phyloP scores from a whole-genome alignment of 73 alveolate species.

The Symbiodinium natans region DNA sequence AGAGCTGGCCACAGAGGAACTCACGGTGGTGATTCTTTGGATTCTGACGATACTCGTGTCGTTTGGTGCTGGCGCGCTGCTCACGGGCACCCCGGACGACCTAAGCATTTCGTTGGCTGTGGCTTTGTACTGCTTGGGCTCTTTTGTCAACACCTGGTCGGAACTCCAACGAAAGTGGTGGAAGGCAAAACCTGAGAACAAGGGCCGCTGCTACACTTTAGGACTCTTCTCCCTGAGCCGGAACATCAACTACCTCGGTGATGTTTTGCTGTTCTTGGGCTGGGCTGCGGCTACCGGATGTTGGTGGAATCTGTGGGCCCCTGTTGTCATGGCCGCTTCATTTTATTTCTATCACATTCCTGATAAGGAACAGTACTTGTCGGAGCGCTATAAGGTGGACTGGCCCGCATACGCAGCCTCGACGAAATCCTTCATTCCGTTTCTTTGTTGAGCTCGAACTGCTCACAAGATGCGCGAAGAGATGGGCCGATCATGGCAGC shows the following conservation, averaged over 20 bases:
- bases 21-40: conserved; percentile 80
- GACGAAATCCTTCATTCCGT: conserved; percentile 75
- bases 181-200: conserved; percentile 55
- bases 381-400: conserved; percentile 53
- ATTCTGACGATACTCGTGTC: conserved; percentile 20
- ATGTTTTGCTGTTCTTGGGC: conserved; percentile 51
- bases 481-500: background rate
- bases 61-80: conserved; percentile 18
- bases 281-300: conserved; percentile 68
- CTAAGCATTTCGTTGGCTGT: background rate
- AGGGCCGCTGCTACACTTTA: conserved; percentile 67
- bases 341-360: conserved; percentile 76
- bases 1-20: conserved; percentile 46
- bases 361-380: conserved; percentile 40
- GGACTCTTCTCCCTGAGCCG: conserved; percentile 68
- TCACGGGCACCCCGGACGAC: background rate
- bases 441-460: background rate
- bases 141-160: conserved; percentile 77
- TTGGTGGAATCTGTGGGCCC: conserved; percentile 77
- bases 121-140: conserved; percentile 9
- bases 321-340: conserved; percentile 37
- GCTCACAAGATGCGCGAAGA: no score
- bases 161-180: conserved; percentile 88
- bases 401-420: conserved; percentile 33
- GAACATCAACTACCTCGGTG: conserved; percentile 74